Conservation (phyloP, 352 stramenopile species). For the Pythium apleroticum region DNA sequence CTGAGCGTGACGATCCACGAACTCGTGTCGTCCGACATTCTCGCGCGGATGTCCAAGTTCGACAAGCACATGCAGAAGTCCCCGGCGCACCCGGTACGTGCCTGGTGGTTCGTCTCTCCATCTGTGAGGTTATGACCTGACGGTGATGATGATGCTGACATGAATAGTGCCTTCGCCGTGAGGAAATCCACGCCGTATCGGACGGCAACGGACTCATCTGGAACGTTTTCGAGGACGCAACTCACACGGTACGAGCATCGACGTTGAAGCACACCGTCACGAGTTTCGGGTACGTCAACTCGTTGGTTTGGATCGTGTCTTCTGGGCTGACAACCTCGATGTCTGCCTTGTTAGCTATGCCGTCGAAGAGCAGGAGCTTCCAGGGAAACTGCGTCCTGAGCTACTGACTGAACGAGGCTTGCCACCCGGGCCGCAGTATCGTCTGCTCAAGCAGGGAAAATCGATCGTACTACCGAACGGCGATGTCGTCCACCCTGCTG, state of each 20-base stretch:
- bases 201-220: constrained; percentile 63
- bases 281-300: constrained; percentile 60
- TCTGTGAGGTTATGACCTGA: no score
- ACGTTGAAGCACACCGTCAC: constrained; percentile 78
- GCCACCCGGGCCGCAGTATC: constrained; percentile 88
- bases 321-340: neutral
- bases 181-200: constrained; percentile 55
- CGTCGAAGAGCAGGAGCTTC: constrained; percentile 66
- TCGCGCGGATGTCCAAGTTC: constrained; percentile 43
- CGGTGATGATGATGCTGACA: neutral
- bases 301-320: neutral
- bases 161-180: constrained; percentile 43
- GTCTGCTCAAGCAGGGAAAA: constrained; percentile 86
- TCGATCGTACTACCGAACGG: constrained; percentile 82
- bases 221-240: constrained; percentile 72
- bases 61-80: constrained; percentile 66
- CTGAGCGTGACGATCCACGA: constrained; percentile 76
- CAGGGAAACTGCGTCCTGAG: constrained; percentile 87
- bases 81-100: constrained; percentile 54
- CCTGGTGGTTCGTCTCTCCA: no score
- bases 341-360: constrained; percentile 54
- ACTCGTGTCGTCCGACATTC: constrained; percentile 53
- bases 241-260: constrained; percentile 58
- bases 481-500: constrained; percentile 63
- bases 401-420: constrained; percentile 78